Percentiles rank a stretch among this genome's conserved stretches.
Conservation (phyloP, 495 filamentous ascomycete genomes). For the Penicillium coffeae region DNA sequence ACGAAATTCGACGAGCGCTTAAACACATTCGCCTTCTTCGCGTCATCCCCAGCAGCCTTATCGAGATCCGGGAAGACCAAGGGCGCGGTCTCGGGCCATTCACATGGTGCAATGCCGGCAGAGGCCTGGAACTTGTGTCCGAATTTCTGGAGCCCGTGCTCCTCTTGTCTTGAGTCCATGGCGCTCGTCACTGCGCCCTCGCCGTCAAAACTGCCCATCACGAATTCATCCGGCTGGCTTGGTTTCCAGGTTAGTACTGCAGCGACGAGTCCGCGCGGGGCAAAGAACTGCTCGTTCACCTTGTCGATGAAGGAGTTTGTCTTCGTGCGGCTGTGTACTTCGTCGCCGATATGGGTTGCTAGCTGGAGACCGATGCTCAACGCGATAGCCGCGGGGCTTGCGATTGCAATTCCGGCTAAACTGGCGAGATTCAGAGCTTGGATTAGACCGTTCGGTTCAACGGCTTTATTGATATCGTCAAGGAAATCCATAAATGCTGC, state of each 20-base stretch:
- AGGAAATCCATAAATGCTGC: not conserved
- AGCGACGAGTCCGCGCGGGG: not conserved
- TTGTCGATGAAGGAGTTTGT: not conserved
- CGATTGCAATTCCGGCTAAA: not conserved
- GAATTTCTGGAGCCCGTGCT: not conserved
- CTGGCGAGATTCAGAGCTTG: not conserved
- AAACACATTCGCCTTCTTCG: not conserved
- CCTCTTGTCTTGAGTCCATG: not conserved
- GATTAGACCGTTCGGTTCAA: not conserved
- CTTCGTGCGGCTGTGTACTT: not conserved
- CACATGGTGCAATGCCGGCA: not conserved
- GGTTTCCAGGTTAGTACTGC: not conserved
- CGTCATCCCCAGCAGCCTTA: not conserved
- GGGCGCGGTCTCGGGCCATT: not conserved
- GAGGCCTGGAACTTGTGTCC: not conserved
- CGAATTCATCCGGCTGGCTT: not conserved
- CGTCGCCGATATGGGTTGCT: not conserved
- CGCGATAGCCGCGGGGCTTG: not conserved
- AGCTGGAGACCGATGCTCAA: not conserved
- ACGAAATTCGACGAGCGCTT: not conserved
- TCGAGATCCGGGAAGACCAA: not conserved
- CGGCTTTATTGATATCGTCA: not conserved
- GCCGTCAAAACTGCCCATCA: not conserved
- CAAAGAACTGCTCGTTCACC: not conserved
- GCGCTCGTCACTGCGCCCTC: not conserved